phyloP scores from a whole-genome alignment of 2,329 filamentous ascomycete genomes.

The Penicillium palitans region DNA sequence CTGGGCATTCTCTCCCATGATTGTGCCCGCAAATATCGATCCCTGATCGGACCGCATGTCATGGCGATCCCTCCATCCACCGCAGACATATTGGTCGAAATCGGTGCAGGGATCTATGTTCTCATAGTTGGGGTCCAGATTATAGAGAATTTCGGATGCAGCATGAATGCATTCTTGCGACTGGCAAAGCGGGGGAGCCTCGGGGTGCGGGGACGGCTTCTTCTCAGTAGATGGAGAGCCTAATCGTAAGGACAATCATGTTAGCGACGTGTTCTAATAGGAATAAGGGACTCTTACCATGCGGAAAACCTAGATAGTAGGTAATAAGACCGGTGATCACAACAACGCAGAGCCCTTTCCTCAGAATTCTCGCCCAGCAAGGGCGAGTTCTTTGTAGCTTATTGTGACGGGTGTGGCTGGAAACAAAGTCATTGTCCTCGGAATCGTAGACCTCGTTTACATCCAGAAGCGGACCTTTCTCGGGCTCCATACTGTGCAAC shows the following conservation, averaged over 20 bases:
- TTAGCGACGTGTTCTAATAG: neutral
- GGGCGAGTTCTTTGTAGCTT: conserved; percentile 10
- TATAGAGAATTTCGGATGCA: conserved; percentile 62
- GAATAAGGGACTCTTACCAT: conserved; percentile 1
- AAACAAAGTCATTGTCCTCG: conserved; percentile 8
- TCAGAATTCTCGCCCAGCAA: conserved; percentile 4
- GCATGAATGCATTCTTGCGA: conserved; percentile 65
- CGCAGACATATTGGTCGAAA: conserved; percentile 68
- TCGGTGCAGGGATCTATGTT: conserved; percentile 67
- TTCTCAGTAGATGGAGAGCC: conserved; percentile 9
- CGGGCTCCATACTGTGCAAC: conserved; percentile 5
- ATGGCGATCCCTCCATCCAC: conserved; percentile 64
- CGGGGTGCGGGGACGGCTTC: conserved; percentile 13
- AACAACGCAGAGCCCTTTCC: conserved; percentile 9
- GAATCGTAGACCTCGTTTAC: neutral
- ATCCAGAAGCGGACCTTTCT: conserved; percentile 9
- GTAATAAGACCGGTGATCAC: conserved; percentile 11
- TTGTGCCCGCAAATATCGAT: conserved; percentile 59
- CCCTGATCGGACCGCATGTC: conserved; percentile 66
- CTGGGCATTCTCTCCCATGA: conserved; percentile 63
- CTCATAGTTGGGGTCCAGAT: conserved; percentile 61
- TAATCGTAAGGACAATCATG: neutral
- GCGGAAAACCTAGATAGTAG: conserved; percentile 7
- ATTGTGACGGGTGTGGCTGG: neutral
- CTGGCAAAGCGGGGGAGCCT: conserved; percentile 47